phyloP scores from a whole-genome alignment of 495 filamentous ascomycete genomes.

The Aspergillus indologenus region DNA sequence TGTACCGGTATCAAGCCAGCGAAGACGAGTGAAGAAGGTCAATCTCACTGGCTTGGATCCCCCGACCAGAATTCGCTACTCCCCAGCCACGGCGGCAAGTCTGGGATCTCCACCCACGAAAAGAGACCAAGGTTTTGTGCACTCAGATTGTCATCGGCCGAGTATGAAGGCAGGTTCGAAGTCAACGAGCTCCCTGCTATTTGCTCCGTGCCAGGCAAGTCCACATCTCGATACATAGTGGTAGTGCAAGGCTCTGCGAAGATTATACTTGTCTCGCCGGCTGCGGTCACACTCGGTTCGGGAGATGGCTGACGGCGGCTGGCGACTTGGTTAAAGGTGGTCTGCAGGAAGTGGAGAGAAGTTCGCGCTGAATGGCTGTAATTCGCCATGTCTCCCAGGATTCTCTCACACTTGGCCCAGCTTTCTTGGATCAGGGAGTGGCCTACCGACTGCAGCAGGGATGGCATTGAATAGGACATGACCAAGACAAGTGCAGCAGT shows the following conservation, averaged over 20 bases:
- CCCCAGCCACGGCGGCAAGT: not conserved
- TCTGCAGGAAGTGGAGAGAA: conserved; percentile 33
- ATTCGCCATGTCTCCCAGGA: conserved; percentile 27
- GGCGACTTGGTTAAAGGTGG: conserved; percentile 10
- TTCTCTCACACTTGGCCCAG: conserved; percentile 31
- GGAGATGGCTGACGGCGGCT: not conserved
- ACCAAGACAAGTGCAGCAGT: conserved; percentile 42
- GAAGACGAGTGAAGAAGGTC: too few relatives aligned
- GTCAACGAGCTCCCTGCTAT: not conserved
- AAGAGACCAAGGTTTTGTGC: not conserved
- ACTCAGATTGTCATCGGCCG: conserved; percentile 4
- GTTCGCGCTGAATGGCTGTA: conserved; percentile 32
- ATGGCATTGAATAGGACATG: conserved; percentile 32
- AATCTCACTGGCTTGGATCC: too few relatives aligned
- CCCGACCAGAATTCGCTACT: too few relatives aligned
- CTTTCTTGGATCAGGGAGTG: conserved; percentile 18
- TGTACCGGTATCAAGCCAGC: too few relatives aligned
- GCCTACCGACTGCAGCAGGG: conserved; percentile 25
- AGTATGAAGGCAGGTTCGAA: conserved; percentile 3
- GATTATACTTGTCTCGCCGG: not conserved
- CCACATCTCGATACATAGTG: not conserved
- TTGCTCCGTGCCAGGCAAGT: not conserved
- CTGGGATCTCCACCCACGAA: not conserved
- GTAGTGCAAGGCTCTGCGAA: not conserved
- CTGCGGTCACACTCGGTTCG: not conserved